A percentile compares a stretch with the other conserved stretches of the same genome.
phyloP scores from a whole-genome alignment of 495 filamentous ascomycete genomes.

The Podospora pseudocomata region DNA sequence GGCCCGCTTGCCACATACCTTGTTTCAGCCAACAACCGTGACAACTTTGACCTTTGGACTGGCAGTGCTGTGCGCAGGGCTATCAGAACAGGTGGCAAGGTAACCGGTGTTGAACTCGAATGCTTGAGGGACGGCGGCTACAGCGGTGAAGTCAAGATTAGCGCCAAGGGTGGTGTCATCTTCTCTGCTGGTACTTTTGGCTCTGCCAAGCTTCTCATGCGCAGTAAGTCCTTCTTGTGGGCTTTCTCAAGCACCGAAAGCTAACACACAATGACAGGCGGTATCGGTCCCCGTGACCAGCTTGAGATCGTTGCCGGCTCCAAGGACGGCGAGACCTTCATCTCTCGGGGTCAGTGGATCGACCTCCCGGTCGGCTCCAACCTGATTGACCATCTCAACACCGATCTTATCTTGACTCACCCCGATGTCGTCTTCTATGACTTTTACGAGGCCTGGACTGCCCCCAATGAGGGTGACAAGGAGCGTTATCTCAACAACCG shows the following conservation, averaged over 20 bases:
- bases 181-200: slow-evolving; percentile 67
- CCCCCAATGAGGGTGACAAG: slow-evolving; percentile 35
- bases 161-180: slow-evolving; percentile 60
- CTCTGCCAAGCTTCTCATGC: slow-evolving; percentile 64
- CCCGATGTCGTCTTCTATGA: slow-evolving; percentile 61
- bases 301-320: slow-evolving; percentile 54
- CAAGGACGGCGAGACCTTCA: slow-evolving; percentile 49
- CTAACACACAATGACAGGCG: slow-evolving; percentile 29
- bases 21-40: slow-evolving; percentile 52
- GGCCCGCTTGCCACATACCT: slow-evolving; percentile 75
- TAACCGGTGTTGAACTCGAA: slow-evolving; percentile 66
- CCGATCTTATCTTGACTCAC: slow-evolving; percentile 61
- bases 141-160: slow-evolving; percentile 57
- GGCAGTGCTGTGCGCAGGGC: slow-evolving; percentile 63
- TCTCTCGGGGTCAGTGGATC: slow-evolving; percentile 56
- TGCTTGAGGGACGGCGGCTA: slow-evolving; percentile 52
- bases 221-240: slow-evolving; percentile 31
- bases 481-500: slow-evolving; percentile 42
- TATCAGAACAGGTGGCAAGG: slow-evolving; percentile 55
- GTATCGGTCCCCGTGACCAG: slow-evolving; percentile 61
- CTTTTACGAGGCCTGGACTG: slow-evolving; percentile 59
- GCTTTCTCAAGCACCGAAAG: neutral
- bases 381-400: slow-evolving; percentile 68
- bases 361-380: slow-evolving; percentile 71
- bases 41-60: slow-evolving; percentile 63